These are phyloP conservation scores for Aspergillus heteromorphus DNA, from an alignment of 495 filamentous ascomycete species.

Conservation along the genomic window DNA sequence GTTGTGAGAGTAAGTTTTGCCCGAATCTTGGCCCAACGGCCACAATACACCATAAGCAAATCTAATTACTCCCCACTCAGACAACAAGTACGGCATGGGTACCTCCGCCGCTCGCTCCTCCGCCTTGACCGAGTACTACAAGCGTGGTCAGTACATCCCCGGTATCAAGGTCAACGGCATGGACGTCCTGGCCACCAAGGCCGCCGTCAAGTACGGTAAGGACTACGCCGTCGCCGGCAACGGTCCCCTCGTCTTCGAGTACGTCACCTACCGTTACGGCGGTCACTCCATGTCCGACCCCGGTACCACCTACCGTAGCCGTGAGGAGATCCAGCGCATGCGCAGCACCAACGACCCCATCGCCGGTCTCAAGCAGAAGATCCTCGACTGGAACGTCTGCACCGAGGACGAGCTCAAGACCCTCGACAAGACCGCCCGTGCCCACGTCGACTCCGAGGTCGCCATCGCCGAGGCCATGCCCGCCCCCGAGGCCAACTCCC, in stretches of 20 bases:
- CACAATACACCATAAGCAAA: too few relatives aligned
- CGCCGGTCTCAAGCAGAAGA: conserved; percentile 94
- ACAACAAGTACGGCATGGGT: conserved; percentile 99
- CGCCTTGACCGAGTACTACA: conserved; percentile 98
- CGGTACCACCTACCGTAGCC: conserved; percentile 96
- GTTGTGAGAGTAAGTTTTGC: conserved; percentile 82
- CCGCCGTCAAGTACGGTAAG: conserved; percentile 88
- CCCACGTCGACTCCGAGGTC: conserved; percentile 83
- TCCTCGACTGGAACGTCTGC: conserved; percentile 89
- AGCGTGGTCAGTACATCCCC: conserved; percentile 99
- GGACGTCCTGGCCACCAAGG: conserved; percentile 98
- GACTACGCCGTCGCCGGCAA: conserved; percentile 73
- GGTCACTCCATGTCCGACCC: conserved; percentile 99
- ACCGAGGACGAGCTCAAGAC: conserved; percentile 95
- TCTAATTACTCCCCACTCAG: conserved; percentile 42
- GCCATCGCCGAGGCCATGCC: conserved; percentile 82
- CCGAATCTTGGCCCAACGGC: neutral
- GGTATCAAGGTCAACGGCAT: conserved; percentile 99
- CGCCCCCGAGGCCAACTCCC: conserved; percentile 64
- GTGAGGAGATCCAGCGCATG: conserved; percentile 99
- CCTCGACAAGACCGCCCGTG: conserved; percentile 87
- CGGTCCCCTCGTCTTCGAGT: conserved; percentile 93
- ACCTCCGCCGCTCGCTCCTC: conserved; percentile 91
- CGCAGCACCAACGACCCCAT: conserved; percentile 97
- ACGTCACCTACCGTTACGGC: conserved; percentile 98